A percentile compares a stretch with the other conserved stretches of the same genome.
phyloP scores from a whole-genome alignment of 1,284 basidiomycete genomes.

The Tremellales sp. region DNA sequence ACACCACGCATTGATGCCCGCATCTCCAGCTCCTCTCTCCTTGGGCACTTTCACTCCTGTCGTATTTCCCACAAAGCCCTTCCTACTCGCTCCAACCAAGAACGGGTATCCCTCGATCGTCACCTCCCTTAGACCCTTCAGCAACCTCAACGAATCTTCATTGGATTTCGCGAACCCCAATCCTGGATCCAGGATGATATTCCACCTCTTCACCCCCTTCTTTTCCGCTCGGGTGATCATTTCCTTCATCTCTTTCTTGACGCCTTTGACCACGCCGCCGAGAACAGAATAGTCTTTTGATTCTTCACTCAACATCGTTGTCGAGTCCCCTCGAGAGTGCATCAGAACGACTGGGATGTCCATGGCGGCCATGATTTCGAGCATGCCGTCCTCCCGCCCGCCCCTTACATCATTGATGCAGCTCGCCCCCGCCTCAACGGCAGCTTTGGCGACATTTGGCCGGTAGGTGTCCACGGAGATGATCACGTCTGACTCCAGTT shows the following conservation, averaged over 20 bases:
- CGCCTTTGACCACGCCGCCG: constrained; percentile 63
- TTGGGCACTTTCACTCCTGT: constrained; percentile 35
- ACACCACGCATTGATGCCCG: constrained; percentile 70
- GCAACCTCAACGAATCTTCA: constrained; percentile 67
- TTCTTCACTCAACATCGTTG: constrained; percentile 55
- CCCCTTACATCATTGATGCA: constrained; percentile 94
- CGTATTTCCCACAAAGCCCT: constrained; percentile 73
- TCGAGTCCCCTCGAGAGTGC: constrained; percentile 81
- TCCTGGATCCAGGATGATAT: constrained; percentile 87
- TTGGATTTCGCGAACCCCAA: constrained; percentile 90
- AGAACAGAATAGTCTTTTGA: constrained; percentile 62
- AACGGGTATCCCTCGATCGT: constrained; percentile 58
- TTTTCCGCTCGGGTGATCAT: constrained; percentile 67
- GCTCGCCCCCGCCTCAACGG: constrained; percentile 78
- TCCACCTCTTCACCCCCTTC: constrained; percentile 81
- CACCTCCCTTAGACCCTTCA: constrained; percentile 57
- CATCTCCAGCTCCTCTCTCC: constrained; percentile 71
- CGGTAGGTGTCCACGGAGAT: constrained; percentile 95
- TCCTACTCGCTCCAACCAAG: constrained; percentile 75
- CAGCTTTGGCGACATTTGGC: constrained; percentile 69
- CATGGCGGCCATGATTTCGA: constrained; percentile 59
- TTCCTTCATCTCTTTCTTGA: constrained; percentile 67
- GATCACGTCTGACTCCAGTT: constrained; percentile 48
- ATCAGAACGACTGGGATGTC: constrained; percentile 74
- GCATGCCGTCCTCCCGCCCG: constrained; percentile 62